Conservation (phyloP, 2,329 filamentous ascomycete species). For the Pleurostoma richardsiae region DNA sequence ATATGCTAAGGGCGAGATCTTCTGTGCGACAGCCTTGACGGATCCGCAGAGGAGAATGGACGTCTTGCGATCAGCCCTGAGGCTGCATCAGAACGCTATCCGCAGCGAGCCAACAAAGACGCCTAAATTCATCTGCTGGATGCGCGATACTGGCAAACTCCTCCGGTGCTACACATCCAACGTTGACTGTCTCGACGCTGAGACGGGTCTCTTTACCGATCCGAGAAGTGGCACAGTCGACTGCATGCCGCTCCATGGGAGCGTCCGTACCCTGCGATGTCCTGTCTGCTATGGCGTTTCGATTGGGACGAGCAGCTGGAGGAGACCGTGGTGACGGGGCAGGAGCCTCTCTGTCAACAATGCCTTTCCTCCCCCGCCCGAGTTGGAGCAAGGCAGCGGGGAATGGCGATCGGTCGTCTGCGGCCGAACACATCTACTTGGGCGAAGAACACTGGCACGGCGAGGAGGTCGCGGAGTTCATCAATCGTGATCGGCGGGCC, state of each 20-base stretch:
- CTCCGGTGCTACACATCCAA: no score
- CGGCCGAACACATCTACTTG: neutral
- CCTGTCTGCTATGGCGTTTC: neutral
- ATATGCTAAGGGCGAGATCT: no score
- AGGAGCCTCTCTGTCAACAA: neutral
- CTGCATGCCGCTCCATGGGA: neutral
- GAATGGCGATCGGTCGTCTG: neutral
- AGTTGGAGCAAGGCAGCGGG: neutral
- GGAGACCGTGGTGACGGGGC: neutral
- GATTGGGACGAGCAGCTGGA: neutral
- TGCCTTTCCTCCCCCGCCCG: neutral
- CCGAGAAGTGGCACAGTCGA: no score
- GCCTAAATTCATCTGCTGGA: no score
- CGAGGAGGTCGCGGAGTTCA: neutral
- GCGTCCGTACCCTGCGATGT: neutral
- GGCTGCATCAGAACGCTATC: no score
- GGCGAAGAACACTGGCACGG: neutral
- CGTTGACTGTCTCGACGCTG: no score
- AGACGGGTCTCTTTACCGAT: no score
- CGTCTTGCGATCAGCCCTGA: no score
- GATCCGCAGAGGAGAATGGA: no score
- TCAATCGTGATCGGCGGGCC: neutral
- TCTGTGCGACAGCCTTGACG: no score
- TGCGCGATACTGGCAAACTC: no score
- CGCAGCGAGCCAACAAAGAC: no score